A percentile compares a stretch with the other conserved stretches of the same genome.
Conservation (phyloP, 2,329 filamentous ascomycete species). For the Xylariaceae sp. region DNA sequence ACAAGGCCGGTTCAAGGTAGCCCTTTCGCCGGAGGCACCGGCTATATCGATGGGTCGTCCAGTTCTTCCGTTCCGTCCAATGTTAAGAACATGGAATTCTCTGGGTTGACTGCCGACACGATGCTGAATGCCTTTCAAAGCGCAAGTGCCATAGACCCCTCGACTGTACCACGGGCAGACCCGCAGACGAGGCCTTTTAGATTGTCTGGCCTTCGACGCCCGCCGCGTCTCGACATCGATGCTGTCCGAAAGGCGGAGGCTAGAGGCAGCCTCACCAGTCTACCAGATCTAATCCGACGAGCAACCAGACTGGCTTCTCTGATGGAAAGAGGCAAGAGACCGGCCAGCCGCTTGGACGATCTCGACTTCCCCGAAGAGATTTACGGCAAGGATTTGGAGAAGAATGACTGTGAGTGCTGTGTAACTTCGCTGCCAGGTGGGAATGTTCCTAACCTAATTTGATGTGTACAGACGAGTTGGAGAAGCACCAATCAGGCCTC, state of each 20-base stretch:
- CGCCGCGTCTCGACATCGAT: constrained; percentile 74
- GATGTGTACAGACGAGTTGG: constrained; percentile 29
- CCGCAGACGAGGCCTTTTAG: constrained; percentile 34
- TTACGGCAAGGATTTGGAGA: constrained; percentile 34
- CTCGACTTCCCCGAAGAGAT: constrained; percentile 47
- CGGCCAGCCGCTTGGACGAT: constrained; percentile 53
- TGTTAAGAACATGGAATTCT: constrained; percentile 21
- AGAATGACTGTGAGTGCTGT: constrained; percentile 34
- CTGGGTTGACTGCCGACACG: constrained; percentile 37
- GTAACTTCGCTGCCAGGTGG: background rate
- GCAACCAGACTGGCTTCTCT: constrained; percentile 83
- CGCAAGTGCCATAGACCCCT: constrained; percentile 41
- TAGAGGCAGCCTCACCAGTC: constrained; percentile 82
- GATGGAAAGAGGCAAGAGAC: constrained; percentile 72
- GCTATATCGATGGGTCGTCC: constrained; percentile 41
- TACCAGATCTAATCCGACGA: constrained; percentile 83
- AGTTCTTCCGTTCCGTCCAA: constrained; percentile 40
- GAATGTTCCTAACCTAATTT: no score
- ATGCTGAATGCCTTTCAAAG: constrained; percentile 48
- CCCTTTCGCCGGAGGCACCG: constrained; percentile 40
- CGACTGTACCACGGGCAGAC: constrained; percentile 26
- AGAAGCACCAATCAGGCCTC: constrained; percentile 47
- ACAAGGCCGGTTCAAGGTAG: constrained; percentile 34
- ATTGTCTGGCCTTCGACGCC: constrained; percentile 54
- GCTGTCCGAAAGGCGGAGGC: constrained; percentile 76